Evolutionary conservation across 257 asterid species (phyloP).

Genomic region (Scutellaria galericulata): DNA sequence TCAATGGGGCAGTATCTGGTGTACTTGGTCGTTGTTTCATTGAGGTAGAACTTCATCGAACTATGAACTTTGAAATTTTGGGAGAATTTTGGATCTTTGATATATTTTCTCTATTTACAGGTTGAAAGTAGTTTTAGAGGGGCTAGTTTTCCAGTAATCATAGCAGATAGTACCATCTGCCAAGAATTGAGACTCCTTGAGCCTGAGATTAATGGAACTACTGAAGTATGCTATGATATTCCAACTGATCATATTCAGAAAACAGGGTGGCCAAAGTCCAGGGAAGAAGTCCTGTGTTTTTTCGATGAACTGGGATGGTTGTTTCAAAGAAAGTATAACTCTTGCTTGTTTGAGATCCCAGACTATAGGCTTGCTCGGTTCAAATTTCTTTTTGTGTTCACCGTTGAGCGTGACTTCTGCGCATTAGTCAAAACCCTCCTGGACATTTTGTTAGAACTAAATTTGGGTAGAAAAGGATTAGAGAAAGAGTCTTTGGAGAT

Average conservation of each 20-base stretch:
- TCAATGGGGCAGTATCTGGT: slow-evolving; percentile 42
- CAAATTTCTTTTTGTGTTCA: slow-evolving; percentile 70
- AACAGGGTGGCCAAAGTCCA: slow-evolving; percentile 43
- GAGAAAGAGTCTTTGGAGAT: slow-evolving; percentile 64
- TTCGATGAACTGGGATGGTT: slow-evolving; percentile 93
- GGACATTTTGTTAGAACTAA: slow-evolving; percentile 68
- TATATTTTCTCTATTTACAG: slow-evolving; percentile 44
- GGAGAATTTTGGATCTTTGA: background rate
- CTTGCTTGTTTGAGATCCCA: slow-evolving; percentile 55
- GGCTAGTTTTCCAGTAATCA: slow-evolving; percentile 74
- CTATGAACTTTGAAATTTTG: slow-evolving; percentile 8
- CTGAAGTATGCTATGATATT: slow-evolving; percentile 33
- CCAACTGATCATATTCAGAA: slow-evolving; percentile 42
- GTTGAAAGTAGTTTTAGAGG: slow-evolving; percentile 70
- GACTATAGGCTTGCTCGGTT: slow-evolving; percentile 63
- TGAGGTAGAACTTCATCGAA: slow-evolving; percentile 56
- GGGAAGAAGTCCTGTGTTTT: slow-evolving; percentile 65
- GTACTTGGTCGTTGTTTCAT: slow-evolving; percentile 80
- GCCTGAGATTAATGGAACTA: slow-evolving; percentile 54
- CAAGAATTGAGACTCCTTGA: slow-evolving; percentile 74
- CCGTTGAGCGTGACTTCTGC: slow-evolving; percentile 81
- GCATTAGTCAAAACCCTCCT: slow-evolving; percentile 69
- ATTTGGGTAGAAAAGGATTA: slow-evolving; percentile 54
- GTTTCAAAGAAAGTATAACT: slow-evolving; percentile 70
- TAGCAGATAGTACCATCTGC: slow-evolving; percentile 79